Conservation (phyloP, 2,329 filamentous ascomycete genomes). For the Nothomitra cinnamomea region DNA sequence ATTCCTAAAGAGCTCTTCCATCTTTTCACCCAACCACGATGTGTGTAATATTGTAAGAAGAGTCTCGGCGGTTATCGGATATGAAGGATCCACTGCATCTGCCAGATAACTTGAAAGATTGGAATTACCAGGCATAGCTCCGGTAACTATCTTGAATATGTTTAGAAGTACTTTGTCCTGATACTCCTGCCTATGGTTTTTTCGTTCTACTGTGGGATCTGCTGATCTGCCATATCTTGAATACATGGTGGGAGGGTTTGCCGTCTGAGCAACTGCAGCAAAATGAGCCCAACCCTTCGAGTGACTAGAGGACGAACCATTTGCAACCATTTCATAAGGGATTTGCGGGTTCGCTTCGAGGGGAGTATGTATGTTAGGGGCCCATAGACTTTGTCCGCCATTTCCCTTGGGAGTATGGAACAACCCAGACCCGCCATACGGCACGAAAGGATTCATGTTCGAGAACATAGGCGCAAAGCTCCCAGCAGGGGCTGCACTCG, state of each 20-base stretch:
- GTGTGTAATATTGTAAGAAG: constrained; percentile 1
- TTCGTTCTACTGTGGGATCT: neutral
- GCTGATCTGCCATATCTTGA: neutral
- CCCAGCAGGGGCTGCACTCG: too few species aligned
- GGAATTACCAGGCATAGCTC: neutral
- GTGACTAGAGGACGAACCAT: too few species aligned
- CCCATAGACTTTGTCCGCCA: too few species aligned
- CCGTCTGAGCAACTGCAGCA: too few species aligned
- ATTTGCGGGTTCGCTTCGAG: too few species aligned
- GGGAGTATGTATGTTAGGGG: too few species aligned
- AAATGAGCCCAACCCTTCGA: too few species aligned
- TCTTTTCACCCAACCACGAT: constrained; percentile 14
- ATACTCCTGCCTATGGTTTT: neutral
- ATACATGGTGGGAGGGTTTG: neutral
- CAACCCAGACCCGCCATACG: too few species aligned
- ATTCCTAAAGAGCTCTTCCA: constrained; percentile 24
- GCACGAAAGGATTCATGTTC: too few species aligned
- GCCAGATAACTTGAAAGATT: neutral
- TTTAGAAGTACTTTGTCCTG: neutral
- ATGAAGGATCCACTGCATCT: neutral
- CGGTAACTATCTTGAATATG: neutral
- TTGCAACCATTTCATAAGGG: too few species aligned
- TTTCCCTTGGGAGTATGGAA: too few species aligned
- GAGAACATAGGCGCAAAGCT: too few species aligned
- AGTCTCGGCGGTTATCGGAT: neutral